Conservation (phyloP, 148 eudicot species). For the Rhododendron williamsianum region DNA sequence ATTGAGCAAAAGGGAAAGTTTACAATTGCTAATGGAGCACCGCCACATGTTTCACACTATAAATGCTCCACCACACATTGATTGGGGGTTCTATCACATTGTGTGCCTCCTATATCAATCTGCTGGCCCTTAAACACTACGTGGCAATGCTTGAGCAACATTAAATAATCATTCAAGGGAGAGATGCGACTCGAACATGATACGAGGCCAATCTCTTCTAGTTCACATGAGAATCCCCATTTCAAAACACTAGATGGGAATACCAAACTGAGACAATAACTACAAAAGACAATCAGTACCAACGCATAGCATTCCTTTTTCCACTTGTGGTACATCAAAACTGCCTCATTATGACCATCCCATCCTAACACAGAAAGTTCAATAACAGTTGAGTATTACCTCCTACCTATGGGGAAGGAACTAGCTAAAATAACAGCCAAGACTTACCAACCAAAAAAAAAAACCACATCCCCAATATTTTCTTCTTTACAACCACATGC, state of each 20-base stretch:
- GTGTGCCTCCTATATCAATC: too few species aligned
- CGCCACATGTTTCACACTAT: too few species aligned
- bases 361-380: background rate
- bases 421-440: background rate
- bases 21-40: too few species aligned
- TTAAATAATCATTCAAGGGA: too few species aligned
- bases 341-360: background rate
- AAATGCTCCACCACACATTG: too few species aligned
- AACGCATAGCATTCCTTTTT: background rate
- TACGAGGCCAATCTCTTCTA: background rate
- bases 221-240: background rate
- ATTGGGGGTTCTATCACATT: too few species aligned
- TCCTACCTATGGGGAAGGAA: background rate
- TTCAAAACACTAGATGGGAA: background rate
- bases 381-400: background rate
- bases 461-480: background rate
- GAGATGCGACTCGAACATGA: background rate
- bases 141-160: too few species aligned
- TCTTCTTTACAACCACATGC: background rate
- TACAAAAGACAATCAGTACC: background rate
- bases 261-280: background rate
- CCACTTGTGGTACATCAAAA: slow-evolving; percentile 6
- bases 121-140: too few species aligned
- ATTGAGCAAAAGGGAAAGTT: background rate
- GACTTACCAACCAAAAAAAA: background rate